Evolutionary conservation across 768 basidiomycete genomes (phyloP), one percentile per base, ranked within the genome.

Genomic region (Serendipita vermifera): DNA sequence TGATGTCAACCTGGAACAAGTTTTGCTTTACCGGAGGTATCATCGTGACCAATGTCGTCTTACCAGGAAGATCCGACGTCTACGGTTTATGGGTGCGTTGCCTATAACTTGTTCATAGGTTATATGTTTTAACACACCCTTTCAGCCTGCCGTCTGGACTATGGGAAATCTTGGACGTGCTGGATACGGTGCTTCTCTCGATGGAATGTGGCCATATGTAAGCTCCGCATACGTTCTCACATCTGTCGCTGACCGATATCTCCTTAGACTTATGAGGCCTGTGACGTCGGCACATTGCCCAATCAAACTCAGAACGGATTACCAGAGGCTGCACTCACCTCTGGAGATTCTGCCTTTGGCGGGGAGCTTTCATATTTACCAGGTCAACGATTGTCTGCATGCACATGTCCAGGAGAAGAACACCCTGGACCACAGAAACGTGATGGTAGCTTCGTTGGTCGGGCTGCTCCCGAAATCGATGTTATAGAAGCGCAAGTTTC

Each of bases 11-110:
- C 15, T 62, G 65, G 87, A 96, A 96, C 70, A 92, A 94, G 68
- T 87, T 98, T 60, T 97, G 89, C 71, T 92, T 94, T 70, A 88
- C 88, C 29, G 89, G 87, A 33, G 92, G 92, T 36, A 73, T 87
- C 57, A 72, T 92, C 54, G 81, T 87, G 61, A 70, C 75, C 2
- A 77, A 78, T 33, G 80, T 85, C n/a, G 73, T 71, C 26, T 69
- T 90, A 43, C 87, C 87, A 5, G 87, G 87, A 0, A 65, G 70
- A 6, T 78, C 73, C 61, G 80, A 81, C 59, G 70, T 89, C 32
- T 69, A 43, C 22, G 41, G 41, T 13, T 24, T 43, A 2, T 43
- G 41, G 41, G 41, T 43, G 26, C 14, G 41, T 22, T 11, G 11
- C 26, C 24, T 9, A 15, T 17, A 41, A 59, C 38, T 40, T 20